A percentile compares a stretch with the other conserved stretches of the same genome.
phyloP scores from a whole-genome alignment of 2,329 filamentous ascomycete genomes.

The Leptographium galeiforme region DNA sequence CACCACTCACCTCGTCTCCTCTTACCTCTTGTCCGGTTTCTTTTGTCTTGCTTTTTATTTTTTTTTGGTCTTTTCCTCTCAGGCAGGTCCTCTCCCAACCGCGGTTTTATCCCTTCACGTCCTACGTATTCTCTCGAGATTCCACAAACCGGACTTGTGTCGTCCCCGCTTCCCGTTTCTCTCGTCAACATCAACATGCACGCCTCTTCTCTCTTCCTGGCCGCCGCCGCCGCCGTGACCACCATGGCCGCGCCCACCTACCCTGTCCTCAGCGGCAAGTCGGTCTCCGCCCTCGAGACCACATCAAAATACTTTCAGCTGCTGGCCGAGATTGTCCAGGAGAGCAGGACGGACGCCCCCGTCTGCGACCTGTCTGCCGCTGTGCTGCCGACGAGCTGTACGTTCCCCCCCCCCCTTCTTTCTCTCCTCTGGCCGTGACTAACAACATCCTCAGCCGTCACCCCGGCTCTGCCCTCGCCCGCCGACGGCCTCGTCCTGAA shows the following conservation, averaged over 20 bases:
- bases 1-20: conserved; percentile 4
- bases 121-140: background rate
- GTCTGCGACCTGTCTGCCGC: conserved; percentile 42
- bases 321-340: conserved; percentile 40
- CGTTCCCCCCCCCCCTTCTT: conserved; percentile 30
- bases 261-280: conserved; percentile 28
- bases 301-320: conserved; percentile 49
- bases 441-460: conserved; percentile 4
- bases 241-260: conserved; percentile 32
- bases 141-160: background rate
- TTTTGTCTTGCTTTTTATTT: background rate
- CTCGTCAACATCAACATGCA: conserved; percentile 35
- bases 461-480: conserved; percentile 30
- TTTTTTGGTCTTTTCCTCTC: background rate
- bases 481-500: conserved; percentile 48
- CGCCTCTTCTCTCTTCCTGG: conserved; percentile 29
- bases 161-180: background rate
- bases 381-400: conserved; percentile 31
- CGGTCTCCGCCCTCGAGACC: conserved; percentile 27
- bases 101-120: background rate
- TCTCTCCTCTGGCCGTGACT: background rate
- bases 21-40: conserved; percentile 1
- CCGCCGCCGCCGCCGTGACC: conserved; percentile 31
- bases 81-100: background rate
- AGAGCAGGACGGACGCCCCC: conserved; percentile 27